These are phyloP conservation scores for Vicia sativa DNA, from an alignment of 306 rosid genomes.

Conservation along the genomic window DNA sequence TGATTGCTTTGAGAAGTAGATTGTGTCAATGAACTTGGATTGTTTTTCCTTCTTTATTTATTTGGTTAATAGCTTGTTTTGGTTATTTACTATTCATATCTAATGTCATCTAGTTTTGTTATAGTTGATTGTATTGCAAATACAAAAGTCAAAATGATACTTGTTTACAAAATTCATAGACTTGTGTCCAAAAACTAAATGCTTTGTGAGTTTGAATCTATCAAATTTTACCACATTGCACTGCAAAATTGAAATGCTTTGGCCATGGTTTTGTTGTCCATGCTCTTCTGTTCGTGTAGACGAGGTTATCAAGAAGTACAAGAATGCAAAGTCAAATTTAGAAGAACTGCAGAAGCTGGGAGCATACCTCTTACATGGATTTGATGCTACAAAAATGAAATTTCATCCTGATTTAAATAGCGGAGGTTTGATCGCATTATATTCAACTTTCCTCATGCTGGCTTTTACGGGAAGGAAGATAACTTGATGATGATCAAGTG, in stretches of 20 bases:
- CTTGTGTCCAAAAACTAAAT: no score
- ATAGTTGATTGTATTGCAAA: not conserved
- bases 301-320: conserved; percentile 52
- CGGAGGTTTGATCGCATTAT: conserved; percentile 58
- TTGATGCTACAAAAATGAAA: conserved; percentile 64
- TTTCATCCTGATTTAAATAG: conserved; percentile 38
- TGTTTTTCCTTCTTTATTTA: not conserved
- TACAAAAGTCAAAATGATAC: not conserved
- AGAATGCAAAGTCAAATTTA: conserved; percentile 53
- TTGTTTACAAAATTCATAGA: not conserved
- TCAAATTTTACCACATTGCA: no score
- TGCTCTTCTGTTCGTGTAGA: conserved; percentile 39
- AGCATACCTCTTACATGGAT: conserved; percentile 48
- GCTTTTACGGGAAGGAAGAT: conserved; percentile 50
- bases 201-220: no score
- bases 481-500: conserved; percentile 39
- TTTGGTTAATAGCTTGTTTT: not conserved
- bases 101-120: not conserved
- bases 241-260: not conserved
- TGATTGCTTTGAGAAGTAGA: no score
- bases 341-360: conserved; percentile 46
- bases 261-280: not conserved
- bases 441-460: conserved; percentile 75
- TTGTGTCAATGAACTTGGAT: not conserved
- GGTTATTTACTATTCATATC: not conserved